Percentiles rank a stretch among this genome's conserved stretches.
phyloP scores from a whole-genome alignment of 345 rosid species.

The Aethionema arabicum region DNA sequence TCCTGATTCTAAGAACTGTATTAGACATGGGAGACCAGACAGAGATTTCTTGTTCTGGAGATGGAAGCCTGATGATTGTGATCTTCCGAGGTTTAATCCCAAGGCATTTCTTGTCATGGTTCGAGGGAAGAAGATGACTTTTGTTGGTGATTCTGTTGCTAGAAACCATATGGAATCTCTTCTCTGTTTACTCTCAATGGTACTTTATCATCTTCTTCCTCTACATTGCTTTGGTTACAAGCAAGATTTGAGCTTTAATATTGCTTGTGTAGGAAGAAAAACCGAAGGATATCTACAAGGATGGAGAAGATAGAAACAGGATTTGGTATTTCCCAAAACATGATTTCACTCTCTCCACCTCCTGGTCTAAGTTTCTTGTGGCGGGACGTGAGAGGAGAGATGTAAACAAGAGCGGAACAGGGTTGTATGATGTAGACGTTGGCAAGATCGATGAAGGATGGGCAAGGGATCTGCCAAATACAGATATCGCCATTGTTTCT shows the following conservation, averaged over 20 bases:
- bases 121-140: constrained; percentile 70
- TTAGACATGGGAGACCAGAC: constrained; percentile 66
- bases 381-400: constrained; percentile 46
- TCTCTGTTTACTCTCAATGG: constrained; percentile 78
- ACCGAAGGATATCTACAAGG: constrained; percentile 53
- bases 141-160: constrained; percentile 86
- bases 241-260: constrained; percentile 1
- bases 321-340: constrained; percentile 68
- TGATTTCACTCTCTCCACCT: constrained; percentile 61
- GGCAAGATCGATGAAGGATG: constrained; percentile 50
- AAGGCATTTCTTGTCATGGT: constrained; percentile 50
- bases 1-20: constrained; percentile 72
- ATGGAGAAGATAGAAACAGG: constrained; percentile 55
- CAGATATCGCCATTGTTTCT: constrained; percentile 63
- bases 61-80: constrained; percentile 80
- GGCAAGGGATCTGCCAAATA: constrained; percentile 40
- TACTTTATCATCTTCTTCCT: constrained; percentile 1
- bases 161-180: constrained; percentile 89
- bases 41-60: constrained; percentile 74
- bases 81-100: constrained; percentile 65
- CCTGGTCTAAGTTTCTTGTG: constrained; percentile 70
- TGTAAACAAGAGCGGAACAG: constrained; percentile 47
- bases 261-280: constrained; percentile 55
- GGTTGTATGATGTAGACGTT: constrained; percentile 47
- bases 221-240: constrained; percentile 24